Evolutionary conservation across 192 early-diverging fungal species (phyloP).

Genomic region (Coemansia sp.): DNA sequence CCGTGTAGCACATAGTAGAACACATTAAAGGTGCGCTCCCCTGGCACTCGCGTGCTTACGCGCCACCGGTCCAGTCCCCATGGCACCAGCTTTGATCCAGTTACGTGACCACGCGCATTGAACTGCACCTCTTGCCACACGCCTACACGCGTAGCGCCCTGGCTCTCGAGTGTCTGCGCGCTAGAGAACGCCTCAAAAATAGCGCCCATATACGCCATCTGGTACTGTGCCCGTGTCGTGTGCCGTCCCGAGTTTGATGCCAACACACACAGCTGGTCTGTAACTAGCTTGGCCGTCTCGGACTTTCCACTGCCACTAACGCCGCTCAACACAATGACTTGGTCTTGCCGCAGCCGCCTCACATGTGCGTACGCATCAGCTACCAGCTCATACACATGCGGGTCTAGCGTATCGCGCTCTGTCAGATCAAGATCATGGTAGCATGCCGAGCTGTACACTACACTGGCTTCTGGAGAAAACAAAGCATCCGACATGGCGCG

Average conservation of each 20-base stretch:
- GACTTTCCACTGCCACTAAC: conserved; percentile 87
- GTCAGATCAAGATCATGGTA: conserved; percentile 44
- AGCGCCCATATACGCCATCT: conserved; percentile 65
- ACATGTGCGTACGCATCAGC: conserved; percentile 70
- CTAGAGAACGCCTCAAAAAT: conserved; percentile 82
- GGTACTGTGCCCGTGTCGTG: conserved; percentile 64
- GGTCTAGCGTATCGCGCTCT: conserved; percentile 42
- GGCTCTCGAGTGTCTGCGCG: conserved; percentile 63
- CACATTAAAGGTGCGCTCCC: conserved; percentile 66
- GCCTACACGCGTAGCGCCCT: conserved; percentile 71
- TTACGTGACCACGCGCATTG: conserved; percentile 75
- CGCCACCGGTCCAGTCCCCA: conserved; percentile 65
- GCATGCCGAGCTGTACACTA: conserved; percentile 48
- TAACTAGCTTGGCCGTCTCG: conserved; percentile 66
- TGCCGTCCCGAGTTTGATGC: conserved; percentile 76
- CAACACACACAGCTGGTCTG: conserved; percentile 72
- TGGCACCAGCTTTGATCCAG: conserved; percentile 78
- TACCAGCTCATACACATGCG: conserved; percentile 70
- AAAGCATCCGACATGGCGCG: conserved; percentile 21
- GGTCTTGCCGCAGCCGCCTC: conserved; percentile 66
- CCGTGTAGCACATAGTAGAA: conserved; percentile 87
- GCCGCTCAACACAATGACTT: conserved; percentile 72
- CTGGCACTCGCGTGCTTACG: conserved; percentile 54
- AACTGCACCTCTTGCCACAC: conserved; percentile 91
- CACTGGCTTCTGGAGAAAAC: conserved; percentile 36